Evolutionary conservation across 495 filamentous ascomycete genomes (phyloP).

Genomic region (Bacidia rubella): DNA sequence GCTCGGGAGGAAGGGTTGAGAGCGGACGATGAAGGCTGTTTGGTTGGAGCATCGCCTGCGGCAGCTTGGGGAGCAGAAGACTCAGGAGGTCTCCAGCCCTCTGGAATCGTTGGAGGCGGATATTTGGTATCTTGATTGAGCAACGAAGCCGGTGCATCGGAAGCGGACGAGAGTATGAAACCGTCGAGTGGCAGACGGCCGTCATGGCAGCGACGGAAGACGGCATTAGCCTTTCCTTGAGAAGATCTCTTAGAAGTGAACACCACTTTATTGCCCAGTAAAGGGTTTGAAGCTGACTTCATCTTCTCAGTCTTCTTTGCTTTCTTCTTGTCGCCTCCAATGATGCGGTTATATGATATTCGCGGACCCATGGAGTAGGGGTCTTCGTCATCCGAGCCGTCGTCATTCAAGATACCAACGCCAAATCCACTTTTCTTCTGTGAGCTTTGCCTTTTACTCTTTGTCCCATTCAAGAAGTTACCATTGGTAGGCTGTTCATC

Average conservation of each 20-base stretch:
- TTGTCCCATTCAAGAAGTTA: slow-evolving; percentile 8
- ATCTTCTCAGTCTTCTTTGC: slow-evolving; percentile 40
- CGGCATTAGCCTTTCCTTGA: slow-evolving; percentile 39
- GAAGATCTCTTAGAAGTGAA: slow-evolving; percentile 66
- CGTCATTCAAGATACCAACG: slow-evolving; percentile 84
- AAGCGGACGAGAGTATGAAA: slow-evolving; percentile 55
- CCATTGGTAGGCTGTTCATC: slow-evolving; percentile 33
- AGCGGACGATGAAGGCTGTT: slow-evolving; percentile 58
- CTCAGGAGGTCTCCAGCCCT: slow-evolving; percentile 63
- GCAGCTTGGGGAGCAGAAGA: slow-evolving; percentile 21
- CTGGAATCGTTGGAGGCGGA: slow-evolving; percentile 59
- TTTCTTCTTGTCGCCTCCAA: slow-evolving; percentile 80
- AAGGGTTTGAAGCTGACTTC: slow-evolving; percentile 44
- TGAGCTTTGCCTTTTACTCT: slow-evolving; percentile 36
- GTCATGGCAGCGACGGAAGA: slow-evolving; percentile 73
- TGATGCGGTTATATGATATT: slow-evolving; percentile 75
- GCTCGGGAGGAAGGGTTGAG: slow-evolving; percentile 72
- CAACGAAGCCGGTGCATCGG: slow-evolving; percentile 39
- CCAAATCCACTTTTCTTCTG: slow-evolving; percentile 56
- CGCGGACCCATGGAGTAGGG: slow-evolving; percentile 83
- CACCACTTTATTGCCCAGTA: slow-evolving; percentile 52
- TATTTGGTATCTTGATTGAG: slow-evolving; percentile 47
- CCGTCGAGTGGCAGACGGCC: slow-evolving; percentile 75
- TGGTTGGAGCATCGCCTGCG: slow-evolving; percentile 53
- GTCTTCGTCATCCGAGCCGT: slow-evolving; percentile 94